Base-by-base conservation (phyloP, 768 basidiomycete species). In the Russula olivacea region DNA sequence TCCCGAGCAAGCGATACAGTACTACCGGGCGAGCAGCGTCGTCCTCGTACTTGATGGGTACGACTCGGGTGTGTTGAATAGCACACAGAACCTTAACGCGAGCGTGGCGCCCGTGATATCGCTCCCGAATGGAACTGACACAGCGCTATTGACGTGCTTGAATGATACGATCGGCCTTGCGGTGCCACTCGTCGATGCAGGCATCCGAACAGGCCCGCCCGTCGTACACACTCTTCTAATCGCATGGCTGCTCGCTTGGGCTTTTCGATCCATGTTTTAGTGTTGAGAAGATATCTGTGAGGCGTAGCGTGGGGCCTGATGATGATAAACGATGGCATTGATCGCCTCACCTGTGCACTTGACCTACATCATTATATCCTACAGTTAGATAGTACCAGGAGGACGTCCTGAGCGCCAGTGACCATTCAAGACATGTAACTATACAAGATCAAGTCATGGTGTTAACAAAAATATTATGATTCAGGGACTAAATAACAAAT, bases 151-250 rank as follows among this genome's bases (percentile, higher is more conserved):
- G 43, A 65, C 72, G 32, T 89, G 88, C 63, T 65, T 89, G 52
- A 89, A 89, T 65, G 65, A 72, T 34, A 88, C 88, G 3, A 85
- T 88, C 55, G 85, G 80, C 2, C 70, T 65, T 21, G 78, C 82
- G 1, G 84, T 81, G 2, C 86, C 86, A 2, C 78, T 89, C 5
- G 71, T 87, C 6, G 79, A 75, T 63, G 73, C 62, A n/a, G 58
- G 62, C n/a, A 17, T 34, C 36, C 54, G 47, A 21, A 38, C 41
- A 28, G 58, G 62, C 30, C 53, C 65, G 6, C 61, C 36, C 32
- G 61, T n/a, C 21, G 32, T 56, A 38, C 17, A 30, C 11, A 6
- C 48, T 19, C 38, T 56, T 21, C 23, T 41, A 21, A 2, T 61
- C n/a, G 21, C 17, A 23, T 56, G 54, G 61, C 9, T 50, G 3